Conservation (phyloP, 2,329 filamentous ascomycete genomes). For the Talaromyces sp. region DNA sequence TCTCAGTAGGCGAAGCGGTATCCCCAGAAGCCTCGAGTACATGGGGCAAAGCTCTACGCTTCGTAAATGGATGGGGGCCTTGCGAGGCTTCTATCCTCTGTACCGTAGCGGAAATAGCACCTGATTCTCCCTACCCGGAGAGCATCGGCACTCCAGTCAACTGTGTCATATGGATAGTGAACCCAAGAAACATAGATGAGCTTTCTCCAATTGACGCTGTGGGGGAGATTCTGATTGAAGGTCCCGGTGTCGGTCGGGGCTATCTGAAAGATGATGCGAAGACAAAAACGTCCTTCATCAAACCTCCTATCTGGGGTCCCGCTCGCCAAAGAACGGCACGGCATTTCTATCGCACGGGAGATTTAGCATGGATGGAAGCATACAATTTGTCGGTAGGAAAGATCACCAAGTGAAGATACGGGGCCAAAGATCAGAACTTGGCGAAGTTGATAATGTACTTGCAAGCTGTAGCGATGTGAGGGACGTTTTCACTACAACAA, state of each 20-base stretch:
- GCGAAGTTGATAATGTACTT: constrained; percentile 35
- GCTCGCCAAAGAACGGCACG: constrained; percentile 22
- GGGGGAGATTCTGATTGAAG: constrained; percentile 40
- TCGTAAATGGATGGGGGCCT: background rate
- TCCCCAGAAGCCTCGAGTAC: constrained; percentile 30
- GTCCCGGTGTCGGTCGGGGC: constrained; percentile 35
- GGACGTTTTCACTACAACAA: background rate
- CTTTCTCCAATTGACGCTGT: constrained; percentile 40
- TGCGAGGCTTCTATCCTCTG: background rate
- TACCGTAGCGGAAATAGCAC: background rate
- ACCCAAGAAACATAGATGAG: constrained; percentile 41
- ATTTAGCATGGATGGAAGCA: constrained; percentile 33
- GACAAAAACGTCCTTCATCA: constrained; percentile 32
- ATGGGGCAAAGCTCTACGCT: background rate
- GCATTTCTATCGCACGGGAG: constrained; percentile 34
- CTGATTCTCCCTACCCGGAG: constrained; percentile 27
- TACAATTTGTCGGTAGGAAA: constrained; percentile 28
- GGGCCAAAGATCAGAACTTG: constrained; percentile 40
- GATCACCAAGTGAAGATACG: constrained; percentile 38
- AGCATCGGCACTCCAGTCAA: constrained; percentile 38
- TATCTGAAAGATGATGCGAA: constrained; percentile 41
- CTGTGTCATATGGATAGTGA: constrained; percentile 41
- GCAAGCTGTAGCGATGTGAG: constrained; percentile 37
- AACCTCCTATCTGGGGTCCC: constrained; percentile 33
- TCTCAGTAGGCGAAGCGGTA: constrained; percentile 39